phyloP scores from a whole-genome alignment of 2,329 filamentous ascomycete species.

The Nemania sp. region DNA sequence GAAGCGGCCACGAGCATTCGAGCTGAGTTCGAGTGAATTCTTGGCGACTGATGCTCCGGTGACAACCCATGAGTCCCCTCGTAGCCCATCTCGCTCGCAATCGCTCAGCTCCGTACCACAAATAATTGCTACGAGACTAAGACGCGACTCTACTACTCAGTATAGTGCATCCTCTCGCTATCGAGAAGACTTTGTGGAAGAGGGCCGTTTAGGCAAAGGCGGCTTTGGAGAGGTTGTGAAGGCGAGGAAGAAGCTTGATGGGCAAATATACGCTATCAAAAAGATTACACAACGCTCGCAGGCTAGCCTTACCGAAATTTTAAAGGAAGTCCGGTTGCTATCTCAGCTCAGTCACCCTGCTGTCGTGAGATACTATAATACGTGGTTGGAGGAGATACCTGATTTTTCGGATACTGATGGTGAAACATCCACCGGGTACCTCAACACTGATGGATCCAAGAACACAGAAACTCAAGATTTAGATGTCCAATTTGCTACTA shows the following conservation, averaged over 20 bases:
- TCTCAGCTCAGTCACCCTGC: constrained; percentile 90
- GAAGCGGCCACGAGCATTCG: constrained; percentile 82
- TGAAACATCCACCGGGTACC: constrained; percentile 56
- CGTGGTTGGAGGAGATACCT: constrained; percentile 81
- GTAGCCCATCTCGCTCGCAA: constrained; percentile 45
- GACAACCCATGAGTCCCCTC: constrained; percentile 50
- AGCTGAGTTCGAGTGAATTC: constrained; percentile 67
- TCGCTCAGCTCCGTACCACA: constrained; percentile 48
- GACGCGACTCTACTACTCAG: constrained; percentile 63
- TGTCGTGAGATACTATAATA: constrained; percentile 88
- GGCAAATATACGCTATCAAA: constrained; percentile 93
- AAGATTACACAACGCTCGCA: constrained; percentile 86
- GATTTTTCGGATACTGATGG: constrained; percentile 59
- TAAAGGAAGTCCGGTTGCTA: constrained; percentile 84
- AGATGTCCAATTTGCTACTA: constrained; percentile 66
- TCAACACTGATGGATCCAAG: constrained; percentile 43
- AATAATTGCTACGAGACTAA: constrained; percentile 51
- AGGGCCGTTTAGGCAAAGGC: constrained; percentile 85
- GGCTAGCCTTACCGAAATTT: constrained; percentile 76
- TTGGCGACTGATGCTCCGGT: constrained; percentile 66
- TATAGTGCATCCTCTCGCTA: constrained; percentile 71
- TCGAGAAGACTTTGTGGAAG: constrained; percentile 85
- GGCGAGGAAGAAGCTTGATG: constrained; percentile 90
- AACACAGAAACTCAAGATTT: constrained; percentile 46
- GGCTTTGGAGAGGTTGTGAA: constrained; percentile 97